Base-by-base conservation (phyloP, 2,329 filamentous ascomycete genomes). In the Colletotrichum endophyticum region DNA sequence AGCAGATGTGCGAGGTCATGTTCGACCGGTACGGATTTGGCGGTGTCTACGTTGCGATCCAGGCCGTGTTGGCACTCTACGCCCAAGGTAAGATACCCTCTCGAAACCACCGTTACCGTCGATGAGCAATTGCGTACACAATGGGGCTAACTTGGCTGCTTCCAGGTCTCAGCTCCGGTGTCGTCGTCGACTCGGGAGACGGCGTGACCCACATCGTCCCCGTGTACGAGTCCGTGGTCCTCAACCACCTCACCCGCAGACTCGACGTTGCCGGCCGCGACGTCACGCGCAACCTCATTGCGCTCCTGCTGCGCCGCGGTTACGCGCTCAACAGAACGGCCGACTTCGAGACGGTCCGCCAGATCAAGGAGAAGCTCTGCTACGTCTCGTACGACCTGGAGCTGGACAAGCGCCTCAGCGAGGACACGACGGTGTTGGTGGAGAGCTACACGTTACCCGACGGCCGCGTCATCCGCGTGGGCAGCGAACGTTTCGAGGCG, bases 331-430 rank as follows among this genome's bases (percentile, higher is more conserved):
- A 99, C 92, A 93, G 97, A 85, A 99, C 97, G 15, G 97, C 97
- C 84, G 97, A 99, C 85, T 99, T 99, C 86, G 97, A 99, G 87
- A 99, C 97, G 6, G 97, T 99, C 73, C 95, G 97, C 78, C 96
- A 99, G 86, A 99, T 99, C 89, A 99, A 99, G 89, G 97, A 99
- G 90, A 99, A 99, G 91, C 94, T 99, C 68, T 99, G 97, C 91
- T 99, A 99, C 85, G 96, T 99, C 73, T 98, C 96, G 15, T 99
- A 99, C 89, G 97, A 99, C 85, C 92, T 99, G 73, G 96, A 98
- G 86, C 90, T 99, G 72, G 97, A 99, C 89, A 96, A 99, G 88
- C 93, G 95, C 80, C 92, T 99, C 79, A 98, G 95, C 83, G 97
- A 99, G 87, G 97, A 99, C 82, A 99, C 97, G 19, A 99, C 97